Percentiles rank a stretch among this genome's conserved stretches.
Conservation (phyloP, 1,139 yeast species). For the Nadsonia starkeyi-henricii region DNA sequence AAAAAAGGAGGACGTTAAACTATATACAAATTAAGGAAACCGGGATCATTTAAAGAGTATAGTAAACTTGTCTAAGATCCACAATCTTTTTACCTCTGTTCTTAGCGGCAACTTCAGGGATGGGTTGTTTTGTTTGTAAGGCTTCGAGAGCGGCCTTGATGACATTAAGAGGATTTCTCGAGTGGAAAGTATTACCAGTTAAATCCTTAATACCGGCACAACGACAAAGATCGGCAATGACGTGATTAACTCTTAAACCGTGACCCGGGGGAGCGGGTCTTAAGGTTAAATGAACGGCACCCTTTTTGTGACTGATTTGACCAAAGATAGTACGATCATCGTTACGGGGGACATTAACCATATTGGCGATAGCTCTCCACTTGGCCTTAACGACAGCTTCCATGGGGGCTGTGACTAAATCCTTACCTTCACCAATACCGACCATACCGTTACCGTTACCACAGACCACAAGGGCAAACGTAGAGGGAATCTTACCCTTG, state of each 20-base stretch:
- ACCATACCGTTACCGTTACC: slow-evolving; percentile 92
- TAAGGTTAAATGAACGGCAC: slow-evolving; percentile 70
- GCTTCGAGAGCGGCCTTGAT: slow-evolving; percentile 87
- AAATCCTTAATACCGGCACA: slow-evolving; percentile 92
- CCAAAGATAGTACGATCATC: slow-evolving; percentile 89
- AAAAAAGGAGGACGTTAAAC: too few species aligned
- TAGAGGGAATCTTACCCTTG: slow-evolving; percentile 81
- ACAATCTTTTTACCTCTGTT: slow-evolving; percentile 92
- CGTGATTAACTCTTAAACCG: slow-evolving; percentile 85
- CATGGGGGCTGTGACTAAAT: slow-evolving; percentile 53
- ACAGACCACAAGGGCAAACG: slow-evolving; percentile 75
- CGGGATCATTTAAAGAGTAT: slow-evolving; percentile 18
- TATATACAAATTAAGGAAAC: too few species aligned
- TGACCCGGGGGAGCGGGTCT: slow-evolving; percentile 89
- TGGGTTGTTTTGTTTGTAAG: slow-evolving; percentile 54
- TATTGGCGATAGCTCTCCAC: slow-evolving; percentile 86
- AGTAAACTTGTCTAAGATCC: slow-evolving; percentile 83
- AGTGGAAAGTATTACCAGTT: slow-evolving; percentile 80
- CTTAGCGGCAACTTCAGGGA: slow-evolving; percentile 77
- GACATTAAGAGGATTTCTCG: slow-evolving; percentile 90
- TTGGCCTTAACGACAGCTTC: slow-evolving; percentile 76
- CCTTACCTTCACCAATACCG: slow-evolving; percentile 93
- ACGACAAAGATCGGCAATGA: slow-evolving; percentile 82
- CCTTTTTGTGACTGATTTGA: slow-evolving; percentile 67
- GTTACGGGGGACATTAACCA: slow-evolving; percentile 69